Base-by-base conservation (phyloP, 2,329 filamentous ascomycete genomes). In the Dothidotthia symphoricarpi region DNA sequence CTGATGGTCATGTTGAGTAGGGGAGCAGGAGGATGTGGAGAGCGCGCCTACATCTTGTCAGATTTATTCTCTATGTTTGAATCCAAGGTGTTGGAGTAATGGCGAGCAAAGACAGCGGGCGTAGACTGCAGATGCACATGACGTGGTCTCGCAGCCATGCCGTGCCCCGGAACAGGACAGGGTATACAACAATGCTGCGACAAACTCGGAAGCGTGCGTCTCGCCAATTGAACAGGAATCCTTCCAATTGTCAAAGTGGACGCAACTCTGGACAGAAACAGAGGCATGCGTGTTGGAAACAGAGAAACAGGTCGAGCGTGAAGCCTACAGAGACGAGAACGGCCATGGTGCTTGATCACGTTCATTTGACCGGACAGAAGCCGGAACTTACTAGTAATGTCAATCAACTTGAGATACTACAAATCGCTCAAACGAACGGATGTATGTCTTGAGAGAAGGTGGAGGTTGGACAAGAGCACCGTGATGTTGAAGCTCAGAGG, bases 1-100 rank as follows among this genome's bases (percentile, higher is more conserved):
- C 76, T 75, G 60, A 86, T 76, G 6, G 83, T 87, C 86, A 89
- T 89, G 15, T 34, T 50, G 38, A 41, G 26, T 34, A 11, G 13
- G 10, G 17, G 6, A 28, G 30, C 3, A 19, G 10, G n/a, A 27
- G 19, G 6, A 16, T 17, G 24, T n/a, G 28, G 34, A 14, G 14
- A 17, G 28, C 17, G 24, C 37, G 40, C 40, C 41, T 47, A 47
- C 38, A 39, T 39, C 9, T 24, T 36, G 43, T 39, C 32, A 45
- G 39, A 36, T 28, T 36, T 35, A 25, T 33, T 15, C 27, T 15
- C 16, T 4, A 29, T 9, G 9, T 9, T 15, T 3, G 25, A 27
- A 14, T 13, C 11, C 8, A 12, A 5, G 24, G 15, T 17, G 13
- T 16, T 11, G 15, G 24, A 26, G 12, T 6, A 31, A 31, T 27